A percentile compares a stretch with the other conserved stretches of the same genome.
These are phyloP conservation scores for Metschnikowia matae DNA, from an alignment of 805 yeast genomes.

Conservation along the genomic window DNA sequence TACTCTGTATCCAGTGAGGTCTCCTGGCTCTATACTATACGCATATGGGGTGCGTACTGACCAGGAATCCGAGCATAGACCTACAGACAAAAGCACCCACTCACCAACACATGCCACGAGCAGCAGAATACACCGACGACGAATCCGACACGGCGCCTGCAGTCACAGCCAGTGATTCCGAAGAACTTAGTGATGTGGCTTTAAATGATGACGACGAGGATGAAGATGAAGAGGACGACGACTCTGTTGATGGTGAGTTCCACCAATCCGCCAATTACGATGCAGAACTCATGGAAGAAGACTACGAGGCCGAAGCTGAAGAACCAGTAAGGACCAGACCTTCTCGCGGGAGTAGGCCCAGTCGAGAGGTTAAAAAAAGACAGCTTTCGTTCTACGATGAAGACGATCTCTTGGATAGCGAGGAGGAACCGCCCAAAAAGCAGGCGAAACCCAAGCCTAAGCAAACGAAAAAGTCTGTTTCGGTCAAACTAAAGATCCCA, in stretches of 20 bases:
- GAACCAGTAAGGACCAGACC: slow-evolving; percentile 10
- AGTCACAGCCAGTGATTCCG: slow-evolving; percentile 12
- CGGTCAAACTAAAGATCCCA: slow-evolving; percentile 14
- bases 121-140: slow-evolving; percentile 12
- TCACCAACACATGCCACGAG: background rate
- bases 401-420: slow-evolving; percentile 28
- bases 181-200: slow-evolving; percentile 13
- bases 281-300: slow-evolving; percentile 10
- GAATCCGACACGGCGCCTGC: slow-evolving; percentile 9
- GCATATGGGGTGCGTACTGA: background rate
- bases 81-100: background rate
- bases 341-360: slow-evolving; percentile 10
- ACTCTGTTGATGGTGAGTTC: slow-evolving; percentile 7
- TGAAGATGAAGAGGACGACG: slow-evolving; percentile 8
- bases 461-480: slow-evolving; percentile 15
- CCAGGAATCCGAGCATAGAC: background rate
- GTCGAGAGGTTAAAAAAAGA: slow-evolving; percentile 32
- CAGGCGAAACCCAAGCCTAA: slow-evolving; percentile 8
- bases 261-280: slow-evolving; percentile 1
- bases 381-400: slow-evolving; percentile 36
- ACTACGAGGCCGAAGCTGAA: slow-evolving; percentile 8
- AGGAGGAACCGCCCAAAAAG: slow-evolving; percentile 16
- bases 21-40: too few species aligned
- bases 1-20: too few species aligned
- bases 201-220: slow-evolving; percentile 13